Evolutionary conservation across 2,329 filamentous ascomycete species (phyloP), one percentile per base, ranked within the genome.

Genomic region (Ophiostoma ulmi): DNA sequence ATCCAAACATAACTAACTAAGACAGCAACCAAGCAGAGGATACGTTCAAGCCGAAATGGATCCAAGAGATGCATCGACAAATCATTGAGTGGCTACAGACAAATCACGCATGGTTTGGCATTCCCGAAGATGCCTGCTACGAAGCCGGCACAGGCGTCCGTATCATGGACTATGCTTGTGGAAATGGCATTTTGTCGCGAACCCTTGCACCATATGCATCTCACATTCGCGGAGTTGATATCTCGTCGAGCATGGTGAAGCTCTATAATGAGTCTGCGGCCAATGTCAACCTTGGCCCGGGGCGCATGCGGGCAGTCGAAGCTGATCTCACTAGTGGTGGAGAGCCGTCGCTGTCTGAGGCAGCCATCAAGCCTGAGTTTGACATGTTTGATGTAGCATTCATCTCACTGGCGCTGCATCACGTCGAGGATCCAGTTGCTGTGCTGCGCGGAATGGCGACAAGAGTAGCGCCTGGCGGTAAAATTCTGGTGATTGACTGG

Each of bases 201-300:
- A 61, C 63, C 5, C 70, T 73, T 1, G 58, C 70, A 0, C 71
- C 73, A 1, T 72, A 69, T 17, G 72, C 69, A 1, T 17, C 67
- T 1, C 69, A 68, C 5, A 41, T 76, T 13, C 74, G 75, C 17
- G 76, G 75, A 31, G 69, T 76, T 5, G 75, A 77, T 70, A 74
- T 76, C 26, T 75, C 75, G 7, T 67, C 74, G 11, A 68, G 69
- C 71, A 77, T 76, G 76, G 74, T 75, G 26, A 66, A 73, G 52
- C 69, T 55, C 38, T 76, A 75, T 71, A 76, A 76, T 71, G 70
- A 72, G 6, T 14, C 69, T 0, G 73, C 73, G 1, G 44, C 52
- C n/a, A 61, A 52, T 8, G 67, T 72, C 0, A 70, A 72, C 2
- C 22, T 73, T 5, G 2, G 5, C 14, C 64, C 71, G 0, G 69